Conservation (phyloP, 768 basidiomycete genomes). For the Harrya chromipes region DNA sequence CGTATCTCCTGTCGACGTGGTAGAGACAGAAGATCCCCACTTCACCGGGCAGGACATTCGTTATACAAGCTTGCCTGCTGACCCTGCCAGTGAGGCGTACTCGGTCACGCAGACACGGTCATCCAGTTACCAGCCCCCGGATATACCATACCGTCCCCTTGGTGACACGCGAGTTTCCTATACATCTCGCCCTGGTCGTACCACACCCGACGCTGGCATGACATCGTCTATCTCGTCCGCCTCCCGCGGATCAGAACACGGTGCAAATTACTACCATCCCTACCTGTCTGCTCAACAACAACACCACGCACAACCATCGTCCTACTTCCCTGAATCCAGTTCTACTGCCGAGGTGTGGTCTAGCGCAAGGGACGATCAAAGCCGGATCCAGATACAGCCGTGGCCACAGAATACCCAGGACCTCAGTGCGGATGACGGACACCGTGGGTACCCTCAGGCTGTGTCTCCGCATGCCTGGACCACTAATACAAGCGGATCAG, state of each 20-base stretch:
- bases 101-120: constrained; percentile 14
- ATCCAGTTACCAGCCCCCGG: constrained; percentile 26
- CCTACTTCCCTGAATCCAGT: constrained; percentile 24
- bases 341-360: constrained; percentile 22
- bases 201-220: constrained; percentile 25
- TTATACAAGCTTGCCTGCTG: constrained; percentile 22
- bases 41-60: constrained; percentile 16
- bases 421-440: constrained; percentile 22
- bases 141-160: constrained; percentile 23
- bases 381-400: constrained; percentile 17
- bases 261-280: constrained; percentile 23
- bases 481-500: constrained; percentile 17
- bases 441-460: constrained; percentile 29
- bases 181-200: constrained; percentile 24
- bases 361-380: constrained; percentile 21
- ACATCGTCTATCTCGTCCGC: constrained; percentile 20
- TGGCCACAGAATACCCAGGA: constrained; percentile 29
- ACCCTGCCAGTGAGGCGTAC: constrained; percentile 16
- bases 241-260: constrained; percentile 26
- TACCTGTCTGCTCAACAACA: constrained; percentile 26
- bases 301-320: constrained; percentile 17
- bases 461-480: constrained; percentile 27
- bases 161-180: constrained; percentile 28
- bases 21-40: constrained; percentile 22
- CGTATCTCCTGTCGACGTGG: constrained; percentile 37